phyloP scores from a whole-genome alignment of 2,329 filamentous ascomycete genomes.

The Neofusicoccum laricinum region DNA sequence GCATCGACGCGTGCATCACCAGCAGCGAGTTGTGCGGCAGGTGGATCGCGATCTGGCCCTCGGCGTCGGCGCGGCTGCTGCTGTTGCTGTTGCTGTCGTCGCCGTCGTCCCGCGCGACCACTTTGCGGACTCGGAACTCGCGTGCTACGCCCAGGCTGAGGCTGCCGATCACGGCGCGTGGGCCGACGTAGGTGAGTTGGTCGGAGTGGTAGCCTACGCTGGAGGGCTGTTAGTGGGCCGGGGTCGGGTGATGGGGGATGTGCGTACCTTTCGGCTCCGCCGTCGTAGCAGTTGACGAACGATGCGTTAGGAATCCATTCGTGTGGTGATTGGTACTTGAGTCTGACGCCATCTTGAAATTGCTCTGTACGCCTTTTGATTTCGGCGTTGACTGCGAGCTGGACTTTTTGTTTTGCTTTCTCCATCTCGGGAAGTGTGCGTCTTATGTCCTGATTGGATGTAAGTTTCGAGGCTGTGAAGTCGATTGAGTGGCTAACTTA shows the following conservation, averaged over 20 bases:
- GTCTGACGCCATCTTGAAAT: conserved; percentile 64
- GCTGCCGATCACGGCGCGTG: conserved; percentile 82
- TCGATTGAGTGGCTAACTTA: conserved; percentile 34
- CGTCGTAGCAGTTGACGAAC: conserved; percentile 92
- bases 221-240: background rate
- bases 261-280: conserved; percentile 48
- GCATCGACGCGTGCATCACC: conserved; percentile 97
- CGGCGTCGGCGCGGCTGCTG: conserved; percentile 53
- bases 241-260: background rate
- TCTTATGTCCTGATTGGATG: conserved; percentile 59
- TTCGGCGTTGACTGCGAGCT: conserved; percentile 72
- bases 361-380: conserved; percentile 68
- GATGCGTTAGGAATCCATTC: conserved; percentile 84
- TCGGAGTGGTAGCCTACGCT: conserved; percentile 88
- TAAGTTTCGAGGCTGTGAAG: background rate
- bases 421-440: conserved; percentile 72
- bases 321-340: conserved; percentile 71
- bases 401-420: conserved; percentile 66
- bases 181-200: conserved; percentile 88
- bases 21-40: conserved; percentile 91
- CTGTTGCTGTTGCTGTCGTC: conserved; percentile 24
- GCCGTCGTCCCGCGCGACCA: conserved; percentile 60
- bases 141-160: conserved; percentile 88
- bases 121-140: conserved; percentile 81
- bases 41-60: conserved; percentile 88